These are phyloP conservation scores for Ophiostoma tasmaniense DNA, from an alignment of 2,329 filamentous ascomycete species.

Conservation along the genomic window DNA sequence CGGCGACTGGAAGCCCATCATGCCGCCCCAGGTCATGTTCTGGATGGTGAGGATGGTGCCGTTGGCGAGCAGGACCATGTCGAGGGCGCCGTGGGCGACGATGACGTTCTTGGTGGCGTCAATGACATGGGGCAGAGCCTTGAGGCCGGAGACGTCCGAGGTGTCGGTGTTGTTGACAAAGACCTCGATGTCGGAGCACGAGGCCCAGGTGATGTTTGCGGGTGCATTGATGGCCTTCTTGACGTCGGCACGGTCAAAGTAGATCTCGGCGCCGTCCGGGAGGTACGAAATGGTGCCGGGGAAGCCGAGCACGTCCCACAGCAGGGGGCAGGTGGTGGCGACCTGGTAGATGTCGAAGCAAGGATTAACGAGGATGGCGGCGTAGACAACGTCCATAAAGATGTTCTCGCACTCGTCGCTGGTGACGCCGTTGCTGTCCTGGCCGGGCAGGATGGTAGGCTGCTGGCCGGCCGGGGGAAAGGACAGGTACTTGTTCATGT, in stretches of 20 bases:
- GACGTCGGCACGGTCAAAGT: slow-evolving; percentile 59
- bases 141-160: slow-evolving; percentile 44
- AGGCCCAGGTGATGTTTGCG: slow-evolving; percentile 39
- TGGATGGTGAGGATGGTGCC: slow-evolving; percentile 65
- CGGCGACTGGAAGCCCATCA: slow-evolving; percentile 56
- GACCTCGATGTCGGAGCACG: slow-evolving; percentile 39
- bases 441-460: slow-evolving; percentile 40
- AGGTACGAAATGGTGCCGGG: slow-evolving; percentile 57
- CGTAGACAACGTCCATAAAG: slow-evolving; percentile 47
- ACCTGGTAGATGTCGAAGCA: slow-evolving; percentile 75
- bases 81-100: slow-evolving; percentile 62
- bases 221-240: slow-evolving; percentile 27
- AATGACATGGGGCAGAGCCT: slow-evolving; percentile 61
- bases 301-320: slow-evolving; percentile 56
- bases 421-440: slow-evolving; percentile 28
- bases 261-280: slow-evolving; percentile 52
- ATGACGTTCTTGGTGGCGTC: slow-evolving; percentile 65
- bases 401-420: slow-evolving; percentile 47
- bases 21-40: slow-evolving; percentile 72
- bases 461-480: slow-evolving; percentile 60
- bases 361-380: slow-evolving; percentile 54
- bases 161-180: slow-evolving; percentile 39
- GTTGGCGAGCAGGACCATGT: slow-evolving; percentile 59
- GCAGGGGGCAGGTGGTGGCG: slow-evolving; percentile 59
- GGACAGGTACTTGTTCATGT: slow-evolving; percentile 50